Evolutionary conservation across 129 eudicot genomes (phyloP), one percentile per base, ranked within the genome.

Genomic region (Solidago caesia): DNA sequence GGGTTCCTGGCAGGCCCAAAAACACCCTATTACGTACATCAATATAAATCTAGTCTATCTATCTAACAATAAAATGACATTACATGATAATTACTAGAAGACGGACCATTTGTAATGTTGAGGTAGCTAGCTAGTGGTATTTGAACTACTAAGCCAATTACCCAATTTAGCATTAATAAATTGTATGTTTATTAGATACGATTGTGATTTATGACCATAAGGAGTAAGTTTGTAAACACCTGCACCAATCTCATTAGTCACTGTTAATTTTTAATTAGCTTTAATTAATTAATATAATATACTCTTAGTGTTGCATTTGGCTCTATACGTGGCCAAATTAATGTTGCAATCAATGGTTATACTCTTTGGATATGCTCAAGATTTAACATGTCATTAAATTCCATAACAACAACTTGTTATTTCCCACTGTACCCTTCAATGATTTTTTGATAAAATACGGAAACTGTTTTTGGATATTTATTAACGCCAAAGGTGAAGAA

Each of bases 171-270:
- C 72, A 80, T 84, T 75, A 78, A 76, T 47, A 64, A 62, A 63
- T 61, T 52, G 46, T 71, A 67, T 5, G 21, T 76, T 49, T 76
- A 83, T 73, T 53, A 79, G 77, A 79, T 69, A 65, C 62, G 72
- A 79, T 81, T 75, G 71, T 74, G 82, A 87, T 83, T 79, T 67
- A 72, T 82, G 83, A 45, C 77, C 88, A 60, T 82, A 78, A 84
- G 71, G 80, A 82, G 88, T 70, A 86, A 85, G 82, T 87, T 62
- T 75, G n/a, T 43, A 49, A 72, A 86, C 95, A 91, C 84, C 25
- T 88, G 96, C 78, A 74, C 7, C 41, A 21, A 15, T 9, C 68
- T 56, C 60, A 88, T 87, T 79, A 85, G 91, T 72, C 64, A 74
- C 87, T 73, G 85, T 79, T 82, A 84, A 86, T 65, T 59, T 51